Conservation (phyloP, 768 basidiomycete species). For the Leccinum truebloodii region DNA sequence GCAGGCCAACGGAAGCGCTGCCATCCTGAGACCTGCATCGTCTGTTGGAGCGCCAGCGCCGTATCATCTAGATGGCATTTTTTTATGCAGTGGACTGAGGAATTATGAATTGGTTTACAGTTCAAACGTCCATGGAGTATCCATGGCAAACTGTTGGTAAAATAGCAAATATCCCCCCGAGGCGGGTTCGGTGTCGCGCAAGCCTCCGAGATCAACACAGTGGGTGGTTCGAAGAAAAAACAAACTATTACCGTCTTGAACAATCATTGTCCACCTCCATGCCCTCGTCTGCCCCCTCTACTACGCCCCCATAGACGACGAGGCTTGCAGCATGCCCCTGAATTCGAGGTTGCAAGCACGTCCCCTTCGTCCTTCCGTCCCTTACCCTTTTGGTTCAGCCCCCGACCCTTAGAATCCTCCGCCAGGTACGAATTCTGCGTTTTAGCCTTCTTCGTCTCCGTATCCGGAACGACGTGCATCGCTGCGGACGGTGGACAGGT, state of each 20-base stretch:
- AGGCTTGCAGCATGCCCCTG: slow-evolving; percentile 62
- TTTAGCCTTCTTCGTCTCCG: slow-evolving; percentile 56
- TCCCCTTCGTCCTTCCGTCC: slow-evolving; percentile 71
- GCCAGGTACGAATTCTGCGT: slow-evolving; percentile 69
- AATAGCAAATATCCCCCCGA: no score
- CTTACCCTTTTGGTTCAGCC: slow-evolving; percentile 55
- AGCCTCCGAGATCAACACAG: no score
- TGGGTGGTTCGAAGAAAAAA: neutral
- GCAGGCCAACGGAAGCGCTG: neutral
- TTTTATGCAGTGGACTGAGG: no score
- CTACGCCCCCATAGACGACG: slow-evolving; percentile 34
- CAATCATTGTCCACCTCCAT: slow-evolving; percentile 78
- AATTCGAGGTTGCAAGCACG: slow-evolving; percentile 69
- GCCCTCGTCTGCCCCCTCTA: slow-evolving; percentile 45
- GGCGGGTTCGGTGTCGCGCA: no score
- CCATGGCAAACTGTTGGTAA: no score
- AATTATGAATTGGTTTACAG: no score
- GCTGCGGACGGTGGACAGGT: slow-evolving; percentile 35
- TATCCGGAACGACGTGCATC: slow-evolving; percentile 67
- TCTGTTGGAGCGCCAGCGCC: neutral
- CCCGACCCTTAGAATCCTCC: slow-evolving; percentile 71
- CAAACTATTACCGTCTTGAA: slow-evolving; percentile 26
- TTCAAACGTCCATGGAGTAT: neutral
- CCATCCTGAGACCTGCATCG: neutral
- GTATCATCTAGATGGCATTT: no score